Base-by-base conservation (phyloP, 2,329 filamentous ascomycete genomes). In the Colletotrichum simmondsii region DNA sequence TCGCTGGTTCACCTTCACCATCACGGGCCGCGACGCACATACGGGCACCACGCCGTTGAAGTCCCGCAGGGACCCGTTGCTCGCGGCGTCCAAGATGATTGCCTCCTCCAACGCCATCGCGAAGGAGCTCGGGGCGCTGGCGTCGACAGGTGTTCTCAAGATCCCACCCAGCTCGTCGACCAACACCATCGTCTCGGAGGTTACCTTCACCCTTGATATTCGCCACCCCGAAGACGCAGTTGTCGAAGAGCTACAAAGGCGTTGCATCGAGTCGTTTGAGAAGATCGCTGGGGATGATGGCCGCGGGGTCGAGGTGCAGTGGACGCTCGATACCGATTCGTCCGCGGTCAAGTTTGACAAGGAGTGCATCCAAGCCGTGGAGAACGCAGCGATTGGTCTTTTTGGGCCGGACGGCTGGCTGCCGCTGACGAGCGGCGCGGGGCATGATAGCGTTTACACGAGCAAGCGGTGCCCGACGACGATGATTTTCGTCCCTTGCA, bases 11-110 rank as follows among this genome's bases (percentile, higher is more conserved):
- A 92, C 89, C 0, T 81, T 95, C 49, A 89, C 88, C 6, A 87
- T 95, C 3, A 84, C 84, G 11, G 93, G 93, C 1, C 85, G 89
- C 76, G 93, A 94, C 76, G 90, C 90, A 5, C 93, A 95, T 78
- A 94, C 93, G 0, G 93, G 93, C 1, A 94, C 93, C 0, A 95
- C 93, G 0, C 90, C 91, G 35, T 90, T 94, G 60, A 83, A 85
- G 42, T 88, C 90, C 69, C 88, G 93, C 22, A 89, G 90, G 5
- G 93, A 95, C 79, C 91, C 93, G 2, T 83, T 95, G 60, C 88
- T 94, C 37, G 88, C 90, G 8, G 91, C 92, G 8, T 87, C 89
- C 0, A 90, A 90, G 67, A 88, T 95, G 84, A 94, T 95, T 73
- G 81, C 92, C 0, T 88, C 90, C 68, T 90, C 89, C 1, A 89